These are phyloP conservation scores for Knoxia roxburghii DNA, from an alignment of 257 asterid genomes.

Conservation along the genomic window DNA sequence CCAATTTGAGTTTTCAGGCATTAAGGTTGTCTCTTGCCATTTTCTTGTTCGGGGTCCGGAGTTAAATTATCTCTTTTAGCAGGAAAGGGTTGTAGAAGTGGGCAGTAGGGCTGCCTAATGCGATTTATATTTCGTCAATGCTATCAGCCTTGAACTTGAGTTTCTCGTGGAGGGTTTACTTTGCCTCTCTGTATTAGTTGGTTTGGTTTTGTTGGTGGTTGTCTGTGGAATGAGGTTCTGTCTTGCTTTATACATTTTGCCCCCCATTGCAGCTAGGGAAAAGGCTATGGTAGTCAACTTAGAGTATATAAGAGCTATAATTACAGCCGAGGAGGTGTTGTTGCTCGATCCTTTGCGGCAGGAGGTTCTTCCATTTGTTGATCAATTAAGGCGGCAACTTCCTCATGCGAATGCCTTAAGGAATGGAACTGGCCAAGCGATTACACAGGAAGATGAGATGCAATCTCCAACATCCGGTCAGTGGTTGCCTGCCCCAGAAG, in stretches of 20 bases:
- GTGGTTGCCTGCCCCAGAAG: slow-evolving; percentile 61
- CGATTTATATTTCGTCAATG: neutral
- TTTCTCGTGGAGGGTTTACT: neutral
- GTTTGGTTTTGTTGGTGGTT: neutral
- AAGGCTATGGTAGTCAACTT: slow-evolving; percentile 96
- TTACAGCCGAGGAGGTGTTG: slow-evolving; percentile 92
- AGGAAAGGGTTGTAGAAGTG: neutral
- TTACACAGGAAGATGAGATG: slow-evolving; percentile 41
- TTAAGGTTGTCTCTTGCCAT: neutral
- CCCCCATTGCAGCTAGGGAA: slow-evolving; percentile 72
- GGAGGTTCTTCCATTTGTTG: slow-evolving; percentile 97
- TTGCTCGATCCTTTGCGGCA: slow-evolving; percentile 90
- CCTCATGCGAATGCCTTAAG: slow-evolving; percentile 42
- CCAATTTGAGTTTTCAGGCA: neutral
- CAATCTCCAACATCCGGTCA: slow-evolving; percentile 48
- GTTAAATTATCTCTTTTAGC: neutral
- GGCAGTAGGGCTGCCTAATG: no score
- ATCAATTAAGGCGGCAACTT: slow-evolving; percentile 82
- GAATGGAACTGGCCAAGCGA: slow-evolving; percentile 28
- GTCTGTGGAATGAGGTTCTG: neutral
- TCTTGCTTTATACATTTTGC: neutral
- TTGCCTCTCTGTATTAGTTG: neutral
- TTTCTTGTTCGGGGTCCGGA: no score
- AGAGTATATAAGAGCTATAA: slow-evolving; percentile 87
- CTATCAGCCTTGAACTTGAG: neutral